Percentiles rank a stretch among this genome's conserved stretches.
Evolutionary conservation across 768 basidiomycete genomes (phyloP).

Genomic region (Russula abietina): DNA sequence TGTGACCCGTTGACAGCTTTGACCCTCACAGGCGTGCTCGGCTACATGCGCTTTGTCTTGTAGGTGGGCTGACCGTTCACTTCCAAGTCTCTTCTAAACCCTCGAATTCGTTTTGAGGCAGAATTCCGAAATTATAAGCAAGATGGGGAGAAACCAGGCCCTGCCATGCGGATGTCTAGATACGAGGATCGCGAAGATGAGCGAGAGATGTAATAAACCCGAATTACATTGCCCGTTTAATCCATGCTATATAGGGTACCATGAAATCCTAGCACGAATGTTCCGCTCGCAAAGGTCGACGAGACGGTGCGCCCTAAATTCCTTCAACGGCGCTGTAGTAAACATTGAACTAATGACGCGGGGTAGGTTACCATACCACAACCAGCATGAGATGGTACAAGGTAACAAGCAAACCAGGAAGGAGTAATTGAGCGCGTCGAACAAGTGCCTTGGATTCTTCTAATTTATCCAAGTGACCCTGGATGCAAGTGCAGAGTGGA

Average conservation of each 20-base stretch:
- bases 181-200: neutral
- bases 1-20: neutral
- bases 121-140: neutral
- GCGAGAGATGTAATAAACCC: neutral
- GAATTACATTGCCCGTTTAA: neutral
- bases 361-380: neutral
- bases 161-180: neutral
- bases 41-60: neutral
- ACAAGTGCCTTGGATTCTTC: neutral
- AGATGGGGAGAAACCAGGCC: neutral
- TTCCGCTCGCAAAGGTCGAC: neutral
- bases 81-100: neutral
- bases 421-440: neutral
- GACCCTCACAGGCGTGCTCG: neutral
- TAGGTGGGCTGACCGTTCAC: neutral
- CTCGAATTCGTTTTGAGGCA: neutral
- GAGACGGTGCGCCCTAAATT: neutral
- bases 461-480: neutral
- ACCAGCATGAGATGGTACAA: neutral
- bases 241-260: neutral
- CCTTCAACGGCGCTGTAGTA: neutral
- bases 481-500: neutral
- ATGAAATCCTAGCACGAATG: neutral
- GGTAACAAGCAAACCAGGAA: constrained; percentile 3
- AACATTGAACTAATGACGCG: neutral